Base-by-base conservation (phyloP, 2,329 filamentous ascomycete species). In the Aspergillus quadricinctus region DNA sequence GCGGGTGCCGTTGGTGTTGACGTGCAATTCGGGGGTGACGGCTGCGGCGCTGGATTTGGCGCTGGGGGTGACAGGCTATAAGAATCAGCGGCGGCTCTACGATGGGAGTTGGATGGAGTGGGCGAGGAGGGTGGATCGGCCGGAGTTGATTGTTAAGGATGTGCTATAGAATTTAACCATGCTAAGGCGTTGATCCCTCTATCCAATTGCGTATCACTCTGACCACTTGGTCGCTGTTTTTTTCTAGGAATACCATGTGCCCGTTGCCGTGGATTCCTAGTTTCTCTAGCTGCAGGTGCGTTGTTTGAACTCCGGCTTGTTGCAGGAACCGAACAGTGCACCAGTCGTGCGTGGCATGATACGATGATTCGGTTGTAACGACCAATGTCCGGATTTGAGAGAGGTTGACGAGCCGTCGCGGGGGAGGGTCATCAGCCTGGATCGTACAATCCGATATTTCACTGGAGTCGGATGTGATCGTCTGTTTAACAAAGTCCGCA, bases 301-400 rank as follows among this genome's bases (percentile, higher is more conserved):
- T 71, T 1, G 76, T 73, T 21, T 55, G 17, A 1, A 79, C 74
- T 0, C 83, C 82, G 1, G 78, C 81, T 63, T 86, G 83, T 52
- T 68, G 62, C 63, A 86, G 64, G 64, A 80, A 86, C 11, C 67
- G 58, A 1, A 80, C 77, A 0, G 79, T 83, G 37, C 81, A 83
- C 67, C 81, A 79, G 61, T 87, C 84, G 57, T 80, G 86, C 9
- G 72, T 66, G 2, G 73, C 70, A 66, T 86, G 83, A n/a, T 75
- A 78, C 52, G 80, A 81, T 3, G 83, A 78, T 55, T 84, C 79
- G 0, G 73, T 72, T 0, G 81, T 84, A 27, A 83, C 63, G 17
- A 85, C 58, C 1, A 81, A 67, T 4, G 81, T 77, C 0, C 77
- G 78, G 5, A 84, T 72, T 17, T 73, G 72, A 2, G 67, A 63